Base-by-base conservation (phyloP, 2,329 filamentous ascomycete genomes). In the Akanthomyces uredinophilus region DNA sequence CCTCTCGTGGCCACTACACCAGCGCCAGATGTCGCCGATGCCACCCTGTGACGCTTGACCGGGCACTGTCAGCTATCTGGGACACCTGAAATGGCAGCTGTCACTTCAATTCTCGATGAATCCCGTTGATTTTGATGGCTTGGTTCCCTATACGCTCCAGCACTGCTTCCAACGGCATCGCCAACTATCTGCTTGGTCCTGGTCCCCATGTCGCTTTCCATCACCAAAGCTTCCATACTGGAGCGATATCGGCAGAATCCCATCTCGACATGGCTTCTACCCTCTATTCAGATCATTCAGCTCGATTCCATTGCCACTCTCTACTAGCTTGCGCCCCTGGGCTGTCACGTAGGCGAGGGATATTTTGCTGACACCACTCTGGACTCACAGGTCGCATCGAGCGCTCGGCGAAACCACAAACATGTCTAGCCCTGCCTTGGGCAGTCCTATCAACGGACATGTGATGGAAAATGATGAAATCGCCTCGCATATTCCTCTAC, bases 401-500 rank as follows among this genome's bases (percentile, higher is more conserved):
- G 83, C 81, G 73, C 81, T 83, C 80, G 78, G 81, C 77, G 82
- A 84, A 78, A 80, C 81, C 76, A 81, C 81, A 78, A 83, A 80
- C 73, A 86, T 88, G 80, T 85, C 84, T 78, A 82, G 81, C 77
- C 82, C 85, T 72, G 80, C 82, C 70, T 80, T 86, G 76, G 77
- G 78, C 68, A 81, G 84, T 77, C 80, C 86, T 71, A 81, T 83
- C 70, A 90, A 92, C 77, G 89, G 88, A 72, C 83, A 87, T 75
- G 72, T 79, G 69, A 84, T 84, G 72, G 82, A 84, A 68, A 75
- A 80, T 66, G 78, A 80, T 68, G 76, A 80, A 67, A 75, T 71
- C 63, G 72, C 71, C 60, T 73, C 75, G 61, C 70, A 72, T 64
- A 69, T 75, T 55, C 73, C 76, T 66, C 74, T 75, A 64, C 75